A percentile compares a stretch with the other conserved stretches of the same genome.
Evolutionary conservation across 2,329 filamentous ascomycete species (phyloP).

Genomic region (Rutstroemia sp.): DNA sequence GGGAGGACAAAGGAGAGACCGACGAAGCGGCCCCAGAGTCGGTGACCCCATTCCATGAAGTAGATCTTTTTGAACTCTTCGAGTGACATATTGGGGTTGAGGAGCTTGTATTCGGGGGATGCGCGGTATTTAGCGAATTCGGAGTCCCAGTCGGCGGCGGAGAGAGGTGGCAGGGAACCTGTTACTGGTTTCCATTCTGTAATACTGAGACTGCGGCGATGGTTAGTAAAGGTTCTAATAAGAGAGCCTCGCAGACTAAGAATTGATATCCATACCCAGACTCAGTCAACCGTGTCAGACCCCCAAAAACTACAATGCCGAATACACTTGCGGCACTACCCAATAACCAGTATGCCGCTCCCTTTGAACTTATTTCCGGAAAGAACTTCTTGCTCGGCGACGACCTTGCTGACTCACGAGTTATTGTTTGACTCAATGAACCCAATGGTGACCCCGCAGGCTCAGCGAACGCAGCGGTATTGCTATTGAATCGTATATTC

Average conservation of each 20-base stretch:
- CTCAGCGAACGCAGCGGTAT: conserved; percentile 10
- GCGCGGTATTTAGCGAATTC: conserved; percentile 90
- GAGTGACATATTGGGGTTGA: conserved; percentile 90
- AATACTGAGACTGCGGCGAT: conserved; percentile 70
- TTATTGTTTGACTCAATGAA: conserved; percentile 21
- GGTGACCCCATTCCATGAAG: conserved; percentile 98
- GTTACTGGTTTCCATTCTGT: conserved; percentile 98
- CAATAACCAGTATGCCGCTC: conserved; percentile 86
- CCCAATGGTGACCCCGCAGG: conserved; percentile 16
- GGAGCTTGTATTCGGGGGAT: conserved; percentile 83
- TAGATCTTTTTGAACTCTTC: conserved; percentile 98
- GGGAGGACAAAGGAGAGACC: conserved; percentile 85
- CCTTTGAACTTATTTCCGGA: conserved; percentile 57
- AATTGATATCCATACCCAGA: conserved; percentile 59
- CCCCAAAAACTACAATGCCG: conserved; percentile 92
- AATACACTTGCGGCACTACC: conserved; percentile 91
- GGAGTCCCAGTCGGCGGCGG: conserved; percentile 74
- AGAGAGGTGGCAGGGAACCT: conserved; percentile 78
- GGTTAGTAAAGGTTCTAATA: background rate
- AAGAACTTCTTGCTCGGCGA: conserved; percentile 18
- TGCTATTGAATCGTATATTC: conserved; percentile 28
- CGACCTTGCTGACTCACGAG: background rate
- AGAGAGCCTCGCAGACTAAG: background rate
- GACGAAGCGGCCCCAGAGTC: conserved; percentile 88
- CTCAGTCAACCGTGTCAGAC: conserved; percentile 87